These are phyloP conservation scores for Candida nemodendra DNA, from an alignment of 805 yeast genomes.

Conservation along the genomic window DNA sequence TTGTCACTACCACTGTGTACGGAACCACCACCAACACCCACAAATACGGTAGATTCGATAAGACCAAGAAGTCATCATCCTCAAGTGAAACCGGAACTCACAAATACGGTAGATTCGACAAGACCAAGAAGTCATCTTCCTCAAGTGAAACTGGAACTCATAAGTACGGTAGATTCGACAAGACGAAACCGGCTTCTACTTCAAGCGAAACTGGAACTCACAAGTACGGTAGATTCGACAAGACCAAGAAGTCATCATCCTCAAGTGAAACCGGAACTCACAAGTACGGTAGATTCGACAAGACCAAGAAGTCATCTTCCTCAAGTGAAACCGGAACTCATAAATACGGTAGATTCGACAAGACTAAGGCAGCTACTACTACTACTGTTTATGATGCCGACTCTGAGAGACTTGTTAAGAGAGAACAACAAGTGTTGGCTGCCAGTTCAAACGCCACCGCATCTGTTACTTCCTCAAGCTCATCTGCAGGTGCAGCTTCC, in stretches of 20 bases:
- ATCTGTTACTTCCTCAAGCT: constrained; percentile 14
- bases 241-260: constrained; percentile 37
- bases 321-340: constrained; percentile 40
- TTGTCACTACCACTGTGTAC: constrained; percentile 35
- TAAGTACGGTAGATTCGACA: constrained; percentile 55
- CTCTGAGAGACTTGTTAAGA: constrained; percentile 10
- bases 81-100: constrained; percentile 40
- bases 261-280: constrained; percentile 48
- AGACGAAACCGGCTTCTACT: constrained; percentile 35
- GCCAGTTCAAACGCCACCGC: constrained; percentile 25
- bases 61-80: constrained; percentile 34
- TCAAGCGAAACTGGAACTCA: constrained; percentile 41
- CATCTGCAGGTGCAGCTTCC: constrained; percentile 25
- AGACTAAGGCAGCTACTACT: constrained; percentile 41
- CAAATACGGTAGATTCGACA: constrained; percentile 49
- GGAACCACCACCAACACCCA: constrained; percentile 31
- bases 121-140: constrained; percentile 40
- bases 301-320: constrained; percentile 34
- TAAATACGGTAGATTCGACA: constrained; percentile 49
- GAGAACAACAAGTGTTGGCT: constrained; percentile 19
- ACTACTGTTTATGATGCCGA: constrained; percentile 35
- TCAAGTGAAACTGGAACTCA: constrained; percentile 48
- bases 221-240: constrained; percentile 49
- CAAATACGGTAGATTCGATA: constrained; percentile 54
- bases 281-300: constrained; percentile 56